phyloP scores from a whole-genome alignment of 352 stramenopile species.

The Peronospora farinosa region DNA sequence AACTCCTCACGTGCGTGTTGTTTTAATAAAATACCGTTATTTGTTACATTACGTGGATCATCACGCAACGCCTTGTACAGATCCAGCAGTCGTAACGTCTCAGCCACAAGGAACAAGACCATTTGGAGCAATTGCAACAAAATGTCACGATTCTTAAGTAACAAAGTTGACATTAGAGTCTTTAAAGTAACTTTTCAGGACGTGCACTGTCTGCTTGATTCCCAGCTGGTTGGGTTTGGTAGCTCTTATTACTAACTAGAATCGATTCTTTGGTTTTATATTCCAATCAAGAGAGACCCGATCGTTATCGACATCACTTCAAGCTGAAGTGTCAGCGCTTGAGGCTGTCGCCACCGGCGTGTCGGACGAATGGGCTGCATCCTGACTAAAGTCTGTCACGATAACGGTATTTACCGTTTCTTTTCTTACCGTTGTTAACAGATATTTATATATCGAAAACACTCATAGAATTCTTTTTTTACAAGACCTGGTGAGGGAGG shows the following conservation, averaged over 20 bases:
- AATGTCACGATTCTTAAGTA: too few species aligned
- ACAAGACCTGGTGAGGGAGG: slow-evolving; percentile 25
- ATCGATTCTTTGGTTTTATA: too few species aligned
- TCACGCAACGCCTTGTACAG: slow-evolving; percentile 37
- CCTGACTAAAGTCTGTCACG: slow-evolving; percentile 41
- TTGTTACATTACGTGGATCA: slow-evolving; percentile 40
- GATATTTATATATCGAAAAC: too few species aligned
- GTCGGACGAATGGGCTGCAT: slow-evolving; percentile 43
- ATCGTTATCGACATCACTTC: neutral
- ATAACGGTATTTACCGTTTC: slow-evolving; percentile 23
- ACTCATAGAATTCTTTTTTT: neutral
- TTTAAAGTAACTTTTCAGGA: too few species aligned
- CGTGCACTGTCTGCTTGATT: too few species aligned
- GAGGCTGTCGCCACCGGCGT: neutral
- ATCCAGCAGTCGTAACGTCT: slow-evolving; percentile 47
- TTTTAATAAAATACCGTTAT: slow-evolving; percentile 42
- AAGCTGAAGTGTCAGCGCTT: slow-evolving; percentile 12
- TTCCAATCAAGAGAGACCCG: too few species aligned
- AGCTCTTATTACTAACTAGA: too few species aligned
- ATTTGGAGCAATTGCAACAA: slow-evolving; percentile 15
- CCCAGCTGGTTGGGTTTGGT: too few species aligned
- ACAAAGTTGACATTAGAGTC: too few species aligned
- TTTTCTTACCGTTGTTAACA: neutral
- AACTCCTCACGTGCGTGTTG: slow-evolving; percentile 39
- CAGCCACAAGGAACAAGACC: slow-evolving; percentile 52